These are phyloP conservation scores for Laguncularia racemosa DNA, from an alignment of 345 rosid species.

Conservation along the genomic window DNA sequence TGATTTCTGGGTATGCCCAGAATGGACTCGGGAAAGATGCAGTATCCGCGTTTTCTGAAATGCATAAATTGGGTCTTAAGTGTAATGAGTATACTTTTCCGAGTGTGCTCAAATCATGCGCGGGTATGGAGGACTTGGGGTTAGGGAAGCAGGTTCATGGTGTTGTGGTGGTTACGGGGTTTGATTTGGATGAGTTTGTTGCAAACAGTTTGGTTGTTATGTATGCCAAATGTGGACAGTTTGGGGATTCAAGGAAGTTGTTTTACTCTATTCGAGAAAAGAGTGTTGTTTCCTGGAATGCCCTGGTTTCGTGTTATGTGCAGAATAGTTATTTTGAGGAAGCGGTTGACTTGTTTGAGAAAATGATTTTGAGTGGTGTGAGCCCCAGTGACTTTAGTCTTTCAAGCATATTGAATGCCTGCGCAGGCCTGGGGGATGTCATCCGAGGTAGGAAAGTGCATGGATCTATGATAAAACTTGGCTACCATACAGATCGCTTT, in stretches of 20 bases:
- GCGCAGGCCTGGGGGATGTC: conserved; percentile 38
- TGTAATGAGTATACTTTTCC: conserved; percentile 56
- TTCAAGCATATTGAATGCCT: conserved; percentile 47
- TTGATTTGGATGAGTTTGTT: conserved; percentile 47
- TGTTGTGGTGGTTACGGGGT: conserved; percentile 39
- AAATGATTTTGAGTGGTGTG: conserved; percentile 39
- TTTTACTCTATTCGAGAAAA: conserved; percentile 35
- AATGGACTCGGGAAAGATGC: conserved; percentile 40
- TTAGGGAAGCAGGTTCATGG: conserved; percentile 60
- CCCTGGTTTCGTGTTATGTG: conserved; percentile 47
- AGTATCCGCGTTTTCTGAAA: conserved; percentile 24
- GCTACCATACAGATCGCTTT: conserved; percentile 38
- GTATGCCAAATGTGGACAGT: conserved; percentile 49
- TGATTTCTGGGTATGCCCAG: conserved; percentile 52
- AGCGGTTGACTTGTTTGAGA: conserved; percentile 37
- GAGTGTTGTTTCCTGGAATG: conserved; percentile 58
- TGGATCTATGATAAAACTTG: conserved; percentile 43
- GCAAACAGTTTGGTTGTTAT: conserved; percentile 48
- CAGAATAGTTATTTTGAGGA: conserved; percentile 29
- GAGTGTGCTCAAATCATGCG: conserved; percentile 50
- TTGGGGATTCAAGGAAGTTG: conserved; percentile 37
- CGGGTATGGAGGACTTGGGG: conserved; percentile 24
- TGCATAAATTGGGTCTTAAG: conserved; percentile 42
- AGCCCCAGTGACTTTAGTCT: conserved; percentile 56
- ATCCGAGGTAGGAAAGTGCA: conserved; percentile 39